Percentiles rank a stretch among this genome's conserved stretches.
phyloP scores from a whole-genome alignment of 176 grass and related monocot genomes.

The Oryza brachyantha region DNA sequence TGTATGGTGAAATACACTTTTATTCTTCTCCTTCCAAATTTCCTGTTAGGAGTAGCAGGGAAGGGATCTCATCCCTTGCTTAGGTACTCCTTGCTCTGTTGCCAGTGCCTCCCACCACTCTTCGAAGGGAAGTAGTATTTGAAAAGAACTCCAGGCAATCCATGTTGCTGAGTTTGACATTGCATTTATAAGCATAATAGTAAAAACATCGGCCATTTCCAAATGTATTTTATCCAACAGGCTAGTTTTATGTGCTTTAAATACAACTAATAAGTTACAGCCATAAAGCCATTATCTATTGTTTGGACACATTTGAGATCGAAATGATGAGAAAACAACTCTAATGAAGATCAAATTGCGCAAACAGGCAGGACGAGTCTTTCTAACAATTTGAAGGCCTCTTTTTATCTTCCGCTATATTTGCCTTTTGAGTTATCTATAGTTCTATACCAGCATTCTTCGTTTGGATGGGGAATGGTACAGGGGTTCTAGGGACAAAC shows the following conservation, averaged over 20 bases:
- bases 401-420: background rate
- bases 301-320: background rate
- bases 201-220: background rate
- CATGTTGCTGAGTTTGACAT: background rate
- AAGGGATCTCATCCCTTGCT: no score
- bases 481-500: background rate
- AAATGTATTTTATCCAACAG: background rate
- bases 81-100: no score
- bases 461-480: background rate
- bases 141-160: background rate
- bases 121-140: no score
- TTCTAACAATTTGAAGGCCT: background rate
- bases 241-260: background rate
- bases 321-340: background rate
- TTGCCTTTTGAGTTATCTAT: background rate
- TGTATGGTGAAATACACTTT: no score
- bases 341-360: background rate
- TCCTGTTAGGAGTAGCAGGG: no score
- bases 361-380: background rate
- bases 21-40: no score
- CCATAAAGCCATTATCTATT: background rate
- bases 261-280: background rate
- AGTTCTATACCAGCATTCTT: background rate
- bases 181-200: background rate
- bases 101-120: no score